Conservation (phyloP, 2,329 filamentous ascomycete species). For the Alternaria angustiovoidea region DNA sequence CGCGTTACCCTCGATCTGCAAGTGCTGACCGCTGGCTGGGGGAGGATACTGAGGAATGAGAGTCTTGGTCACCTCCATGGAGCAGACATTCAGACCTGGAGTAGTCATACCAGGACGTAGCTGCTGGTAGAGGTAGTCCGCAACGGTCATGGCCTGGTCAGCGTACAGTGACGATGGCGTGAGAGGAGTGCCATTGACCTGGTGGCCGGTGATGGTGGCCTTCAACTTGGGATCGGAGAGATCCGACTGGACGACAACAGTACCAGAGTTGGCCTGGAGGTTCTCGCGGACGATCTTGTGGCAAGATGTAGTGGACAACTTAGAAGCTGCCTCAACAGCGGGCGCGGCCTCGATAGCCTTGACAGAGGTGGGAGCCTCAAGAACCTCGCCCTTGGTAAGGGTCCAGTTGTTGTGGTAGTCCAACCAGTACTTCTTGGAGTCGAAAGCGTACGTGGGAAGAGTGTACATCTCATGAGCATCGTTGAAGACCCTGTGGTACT, state of each 20-base stretch:
- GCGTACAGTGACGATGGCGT: constrained; percentile 71
- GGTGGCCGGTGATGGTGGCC: constrained; percentile 69
- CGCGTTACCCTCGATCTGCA: constrained; percentile 68
- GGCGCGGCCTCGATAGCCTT: constrained; percentile 52
- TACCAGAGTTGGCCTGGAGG: constrained; percentile 66
- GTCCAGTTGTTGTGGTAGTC: constrained; percentile 76
- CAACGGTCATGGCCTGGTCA: constrained; percentile 71
- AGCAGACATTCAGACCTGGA: constrained; percentile 69
- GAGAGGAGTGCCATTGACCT: constrained; percentile 72
- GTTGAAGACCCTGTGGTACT: constrained; percentile 71
- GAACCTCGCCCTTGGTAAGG: constrained; percentile 71
- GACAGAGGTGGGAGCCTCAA: constrained; percentile 48
- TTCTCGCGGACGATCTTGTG: constrained; percentile 71
- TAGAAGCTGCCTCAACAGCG: constrained; percentile 56
- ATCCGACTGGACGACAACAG: constrained; percentile 71
- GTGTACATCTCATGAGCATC: constrained; percentile 66
- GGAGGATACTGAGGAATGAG: constrained; percentile 66
- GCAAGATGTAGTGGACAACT: constrained; percentile 70
- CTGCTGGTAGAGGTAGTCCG: constrained; percentile 73
- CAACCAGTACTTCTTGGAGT: constrained; percentile 77
- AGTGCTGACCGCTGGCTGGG: constrained; percentile 63
- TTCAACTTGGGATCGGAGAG: constrained; percentile 70
- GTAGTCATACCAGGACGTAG: constrained; percentile 64
- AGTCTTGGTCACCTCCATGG: constrained; percentile 75
- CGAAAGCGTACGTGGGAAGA: constrained; percentile 73